Base-by-base conservation (phyloP, 306 rosid genomes). In the Cicer yamashitae region DNA sequence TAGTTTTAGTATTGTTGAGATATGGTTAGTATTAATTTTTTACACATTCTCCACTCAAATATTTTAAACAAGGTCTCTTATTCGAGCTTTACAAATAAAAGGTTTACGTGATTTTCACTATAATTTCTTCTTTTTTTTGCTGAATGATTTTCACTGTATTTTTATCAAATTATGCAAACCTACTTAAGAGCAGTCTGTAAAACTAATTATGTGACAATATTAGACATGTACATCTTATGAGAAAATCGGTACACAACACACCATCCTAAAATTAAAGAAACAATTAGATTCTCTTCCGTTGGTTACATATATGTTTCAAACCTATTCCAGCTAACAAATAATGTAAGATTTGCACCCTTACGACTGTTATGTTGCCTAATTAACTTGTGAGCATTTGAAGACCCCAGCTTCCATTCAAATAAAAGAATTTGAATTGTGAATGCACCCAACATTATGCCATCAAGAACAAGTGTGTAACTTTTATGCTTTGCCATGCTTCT, bases 401-500 rank as follows among this genome's bases (percentile, higher is more conserved):
- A 68, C 22, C 47, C 17, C 63, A 46, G 53, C 86, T 77, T 59
- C 81, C 14, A 7, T 71, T 34, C 8, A 12, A 76, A 63, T 43
- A 61, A 40, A 75, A 46, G 74, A 67, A 61, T 15, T 76, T 68
- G 82, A 71, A 76, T 39, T 71, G 73, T 34, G 57, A 67, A 71
- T 71, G 58, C 61, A 14, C 56, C 45, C 17, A 67, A 37, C 37
- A 67, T 53, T 77, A 77, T 38, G 62, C 56, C 75, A 71, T 72
- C 76, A 67, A 48, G 73, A 74, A 66, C 76, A 62, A 51, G 44
- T 18, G 38, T 62, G 53, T 25, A 77, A 71, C 67, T 61, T 12
- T 46, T 54, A 48, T 45, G 71, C 77, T 59, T 65, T 10, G 78
- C 34, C 59, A 30, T 15, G 51, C 46, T 70, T 74, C 43, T 18